Conservation (phyloP, 139 green algal genomes). For the Tetraselmis chui region DNA sequence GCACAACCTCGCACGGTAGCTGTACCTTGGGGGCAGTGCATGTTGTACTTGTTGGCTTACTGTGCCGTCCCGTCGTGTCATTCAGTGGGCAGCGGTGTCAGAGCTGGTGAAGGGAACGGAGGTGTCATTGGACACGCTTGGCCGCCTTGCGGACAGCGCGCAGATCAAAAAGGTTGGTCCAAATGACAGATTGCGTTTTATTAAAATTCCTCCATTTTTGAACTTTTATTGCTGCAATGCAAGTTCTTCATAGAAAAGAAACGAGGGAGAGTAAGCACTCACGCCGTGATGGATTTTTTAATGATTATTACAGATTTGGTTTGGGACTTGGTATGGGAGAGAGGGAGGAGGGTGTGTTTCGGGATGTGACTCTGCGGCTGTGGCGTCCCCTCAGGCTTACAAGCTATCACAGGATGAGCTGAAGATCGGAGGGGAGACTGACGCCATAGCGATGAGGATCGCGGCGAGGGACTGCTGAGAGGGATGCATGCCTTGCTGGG, state of each 20-base stretch:
- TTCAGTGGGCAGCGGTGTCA: conserved; percentile 10
- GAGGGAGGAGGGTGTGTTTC: background rate
- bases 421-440: background rate
- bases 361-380: background rate
- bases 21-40: background rate
- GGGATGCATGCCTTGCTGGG: no score
- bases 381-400: background rate
- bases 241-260: no score
- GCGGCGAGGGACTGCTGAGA: background rate
- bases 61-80: background rate
- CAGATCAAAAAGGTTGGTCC: conserved; percentile 12
- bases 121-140: conserved; percentile 16
- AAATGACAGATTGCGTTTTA: no score
- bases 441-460: background rate
- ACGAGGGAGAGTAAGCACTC: no score
- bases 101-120: conserved; percentile 8
- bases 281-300: no score
- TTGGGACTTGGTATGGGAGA: no score
- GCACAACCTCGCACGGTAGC: background rate
- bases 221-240: no score
- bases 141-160: background rate
- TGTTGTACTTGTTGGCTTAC: background rate
- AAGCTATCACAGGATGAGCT: background rate
- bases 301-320: no score
- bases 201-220: no score